Evolutionary conservation across 2,329 filamentous ascomycete species (phyloP).

Genomic region (Thermothelomyces thermophilus): DNA sequence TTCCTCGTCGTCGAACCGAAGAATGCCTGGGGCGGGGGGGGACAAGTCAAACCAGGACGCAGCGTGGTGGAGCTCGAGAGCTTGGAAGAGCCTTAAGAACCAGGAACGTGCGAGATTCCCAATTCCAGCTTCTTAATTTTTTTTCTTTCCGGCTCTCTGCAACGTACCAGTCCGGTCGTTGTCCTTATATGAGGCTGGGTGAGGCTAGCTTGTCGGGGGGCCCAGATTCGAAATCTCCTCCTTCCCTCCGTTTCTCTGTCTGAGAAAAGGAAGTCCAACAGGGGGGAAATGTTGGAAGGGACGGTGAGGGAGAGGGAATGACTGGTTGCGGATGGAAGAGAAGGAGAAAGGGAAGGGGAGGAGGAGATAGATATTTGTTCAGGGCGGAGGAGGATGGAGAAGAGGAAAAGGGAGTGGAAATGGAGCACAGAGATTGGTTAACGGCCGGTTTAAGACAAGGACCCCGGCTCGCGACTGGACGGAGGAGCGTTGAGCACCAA

Average conservation of each 20-base stretch:
- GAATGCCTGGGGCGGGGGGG: slow-evolving; percentile 32
- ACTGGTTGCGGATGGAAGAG: slow-evolving; percentile 41
- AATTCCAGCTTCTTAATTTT: slow-evolving; percentile 16
- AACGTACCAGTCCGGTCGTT: slow-evolving; percentile 21
- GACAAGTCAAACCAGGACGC: slow-evolving; percentile 13
- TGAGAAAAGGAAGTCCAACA: slow-evolving; percentile 28
- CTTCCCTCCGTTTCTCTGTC: slow-evolving; percentile 30
- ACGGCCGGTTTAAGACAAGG: slow-evolving; percentile 40
- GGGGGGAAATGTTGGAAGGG: slow-evolving; percentile 36
- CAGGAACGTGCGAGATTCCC: slow-evolving; percentile 12
- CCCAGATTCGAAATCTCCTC: slow-evolving; percentile 28
- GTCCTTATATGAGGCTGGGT: slow-evolving; percentile 27
- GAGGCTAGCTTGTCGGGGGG: slow-evolving; percentile 25
- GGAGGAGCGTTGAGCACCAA: slow-evolving; percentile 24
- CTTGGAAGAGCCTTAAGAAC: slow-evolving; percentile 14
- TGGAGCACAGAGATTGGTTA: slow-evolving; percentile 35
- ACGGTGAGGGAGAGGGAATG: slow-evolving; percentile 47
- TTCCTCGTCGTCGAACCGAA: slow-evolving; percentile 39
- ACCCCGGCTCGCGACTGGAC: slow-evolving; percentile 22
- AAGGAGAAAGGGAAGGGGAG: slow-evolving; percentile 30
- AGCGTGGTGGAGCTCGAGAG: slow-evolving; percentile 17
- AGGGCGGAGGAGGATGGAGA: slow-evolving; percentile 47
- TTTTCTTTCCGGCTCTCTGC: slow-evolving; percentile 9
- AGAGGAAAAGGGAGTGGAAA: slow-evolving; percentile 51
- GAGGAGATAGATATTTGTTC: slow-evolving; percentile 39